Conservation (phyloP, 495 filamentous ascomycete genomes). For the Neurospora sp. region DNA sequence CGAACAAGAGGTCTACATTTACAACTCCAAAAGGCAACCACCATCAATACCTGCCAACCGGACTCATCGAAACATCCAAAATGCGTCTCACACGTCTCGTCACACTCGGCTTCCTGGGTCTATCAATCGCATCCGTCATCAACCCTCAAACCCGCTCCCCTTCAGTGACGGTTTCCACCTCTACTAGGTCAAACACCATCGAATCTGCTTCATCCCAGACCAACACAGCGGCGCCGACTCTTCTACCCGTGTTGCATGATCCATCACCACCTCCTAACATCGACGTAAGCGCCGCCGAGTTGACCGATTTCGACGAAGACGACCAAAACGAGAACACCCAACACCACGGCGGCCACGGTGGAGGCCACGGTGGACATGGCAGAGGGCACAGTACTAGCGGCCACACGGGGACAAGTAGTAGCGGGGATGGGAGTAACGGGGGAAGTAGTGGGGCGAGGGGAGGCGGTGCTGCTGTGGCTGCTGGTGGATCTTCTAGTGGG, state of each 20-base stretch:
- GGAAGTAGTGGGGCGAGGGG: not conserved
- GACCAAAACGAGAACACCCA: not conserved
- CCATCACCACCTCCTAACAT: too few relatives aligned
- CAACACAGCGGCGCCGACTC: too few relatives aligned
- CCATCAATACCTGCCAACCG: not conserved
- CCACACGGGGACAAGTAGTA: not conserved
- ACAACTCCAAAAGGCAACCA: not conserved
- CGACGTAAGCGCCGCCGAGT: not conserved
- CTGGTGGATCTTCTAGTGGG: not conserved
- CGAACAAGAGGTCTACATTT: not conserved
- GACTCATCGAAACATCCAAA: not conserved
- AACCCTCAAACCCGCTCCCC: fast-evolving
- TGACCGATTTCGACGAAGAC: not conserved
- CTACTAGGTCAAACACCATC: not conserved
- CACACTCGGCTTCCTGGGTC: not conserved
- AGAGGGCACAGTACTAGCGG: not conserved
- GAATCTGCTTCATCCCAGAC: not conserved
- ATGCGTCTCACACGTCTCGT: not conserved
- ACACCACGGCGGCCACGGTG: not conserved
- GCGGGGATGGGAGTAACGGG: not conserved
- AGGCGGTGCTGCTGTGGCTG: not conserved
- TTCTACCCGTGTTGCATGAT: too few relatives aligned
- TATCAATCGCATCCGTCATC: not conserved
- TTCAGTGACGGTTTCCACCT: not conserved
- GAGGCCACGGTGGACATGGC: not conserved